Conservation (phyloP, 2,329 filamentous ascomycete genomes). For the Fusarium palustre region DNA sequence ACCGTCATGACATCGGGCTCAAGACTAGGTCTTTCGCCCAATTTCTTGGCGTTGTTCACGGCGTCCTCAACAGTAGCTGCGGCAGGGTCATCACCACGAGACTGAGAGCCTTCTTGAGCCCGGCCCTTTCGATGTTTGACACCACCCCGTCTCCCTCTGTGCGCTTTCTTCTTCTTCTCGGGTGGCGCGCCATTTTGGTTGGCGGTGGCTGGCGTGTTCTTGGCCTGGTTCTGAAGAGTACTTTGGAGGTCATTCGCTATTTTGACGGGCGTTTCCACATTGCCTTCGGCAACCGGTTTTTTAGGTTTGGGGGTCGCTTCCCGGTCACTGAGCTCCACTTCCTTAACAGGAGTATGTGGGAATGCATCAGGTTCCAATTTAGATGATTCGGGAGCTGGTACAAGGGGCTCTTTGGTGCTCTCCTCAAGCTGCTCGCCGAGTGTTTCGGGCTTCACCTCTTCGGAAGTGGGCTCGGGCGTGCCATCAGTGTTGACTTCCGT, state of each 20-base stretch:
- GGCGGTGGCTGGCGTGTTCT: neutral
- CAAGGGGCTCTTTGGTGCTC: slow-evolving; percentile 4
- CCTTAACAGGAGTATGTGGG: slow-evolving; percentile 7
- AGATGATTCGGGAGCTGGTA: slow-evolving; percentile 17
- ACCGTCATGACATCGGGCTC: slow-evolving; percentile 73
- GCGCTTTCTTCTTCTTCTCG: slow-evolving; percentile 75
- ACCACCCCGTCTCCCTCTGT: slow-evolving; percentile 78
- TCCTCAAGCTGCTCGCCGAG: slow-evolving; percentile 11
- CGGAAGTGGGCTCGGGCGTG: neutral
- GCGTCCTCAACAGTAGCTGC: slow-evolving; percentile 69
- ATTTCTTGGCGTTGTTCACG: slow-evolving; percentile 68
- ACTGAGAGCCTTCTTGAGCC: slow-evolving; percentile 64
- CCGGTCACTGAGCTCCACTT: slow-evolving; percentile 27
- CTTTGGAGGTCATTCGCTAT: slow-evolving; percentile 5
- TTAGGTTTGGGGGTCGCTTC: slow-evolving; percentile 32
- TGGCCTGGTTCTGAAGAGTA: neutral
- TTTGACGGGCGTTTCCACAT: slow-evolving; percentile 1
- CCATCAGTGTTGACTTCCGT: slow-evolving; percentile 26
- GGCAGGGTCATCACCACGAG: slow-evolving; percentile 60
- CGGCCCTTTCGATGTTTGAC: slow-evolving; percentile 73
- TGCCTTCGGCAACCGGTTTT: slow-evolving; percentile 4
- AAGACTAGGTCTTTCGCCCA: slow-evolving; percentile 64
- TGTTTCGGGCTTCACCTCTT: slow-evolving; percentile 6
- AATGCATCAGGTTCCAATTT: slow-evolving; percentile 10
- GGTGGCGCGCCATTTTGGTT: slow-evolving; percentile 28